These are phyloP conservation scores for Fusarium ramigenum DNA, from an alignment of 2,329 filamentous ascomycete genomes.

Conservation along the genomic window DNA sequence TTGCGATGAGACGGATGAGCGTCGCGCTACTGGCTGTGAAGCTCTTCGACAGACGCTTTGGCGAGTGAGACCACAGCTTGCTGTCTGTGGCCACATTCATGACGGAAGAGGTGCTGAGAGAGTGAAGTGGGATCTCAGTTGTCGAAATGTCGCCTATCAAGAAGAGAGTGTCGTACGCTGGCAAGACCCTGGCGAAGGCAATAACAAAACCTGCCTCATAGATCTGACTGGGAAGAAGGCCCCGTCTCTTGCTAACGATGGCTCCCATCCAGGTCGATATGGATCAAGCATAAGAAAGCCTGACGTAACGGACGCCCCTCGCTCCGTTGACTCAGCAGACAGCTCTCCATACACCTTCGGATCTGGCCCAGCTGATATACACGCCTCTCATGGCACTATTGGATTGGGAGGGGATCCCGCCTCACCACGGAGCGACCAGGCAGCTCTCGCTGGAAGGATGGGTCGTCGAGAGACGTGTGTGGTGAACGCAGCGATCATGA, in stretches of 20 bases:
- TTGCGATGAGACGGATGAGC: slow-evolving; percentile 59
- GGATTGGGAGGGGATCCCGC: slow-evolving; percentile 54
- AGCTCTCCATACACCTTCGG: slow-evolving; percentile 16
- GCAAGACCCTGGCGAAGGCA: slow-evolving; percentile 65
- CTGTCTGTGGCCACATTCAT: slow-evolving; percentile 79
- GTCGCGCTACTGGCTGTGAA: slow-evolving; percentile 65
- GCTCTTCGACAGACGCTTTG: slow-evolving; percentile 65
- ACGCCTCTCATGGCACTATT: slow-evolving; percentile 37
- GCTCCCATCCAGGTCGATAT: slow-evolving; percentile 42
- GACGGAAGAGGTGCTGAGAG: slow-evolving; percentile 71
- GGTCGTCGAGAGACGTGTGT: slow-evolving; percentile 76
- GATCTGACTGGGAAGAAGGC: slow-evolving; percentile 63
- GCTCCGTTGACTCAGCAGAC: background rate
- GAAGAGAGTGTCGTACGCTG: slow-evolving; percentile 59
- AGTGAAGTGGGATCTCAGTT: slow-evolving; percentile 66
- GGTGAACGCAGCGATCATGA: slow-evolving; percentile 81
- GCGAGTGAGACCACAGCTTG: slow-evolving; percentile 69
- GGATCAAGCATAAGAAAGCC: background rate
- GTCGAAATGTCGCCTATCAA: slow-evolving; percentile 52
- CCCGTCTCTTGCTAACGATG: slow-evolving; percentile 58
- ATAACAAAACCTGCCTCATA: slow-evolving; percentile 69
- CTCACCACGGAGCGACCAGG: slow-evolving; percentile 53
- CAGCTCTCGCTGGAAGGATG: slow-evolving; percentile 52
- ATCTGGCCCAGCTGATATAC: slow-evolving; percentile 30
- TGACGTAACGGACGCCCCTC: background rate